Percentiles rank a stretch among this genome's conserved stretches.
These are phyloP conservation scores for Colletotrichum salicis DNA, from an alignment of 2,329 filamentous ascomycete species.

Conservation along the genomic window DNA sequence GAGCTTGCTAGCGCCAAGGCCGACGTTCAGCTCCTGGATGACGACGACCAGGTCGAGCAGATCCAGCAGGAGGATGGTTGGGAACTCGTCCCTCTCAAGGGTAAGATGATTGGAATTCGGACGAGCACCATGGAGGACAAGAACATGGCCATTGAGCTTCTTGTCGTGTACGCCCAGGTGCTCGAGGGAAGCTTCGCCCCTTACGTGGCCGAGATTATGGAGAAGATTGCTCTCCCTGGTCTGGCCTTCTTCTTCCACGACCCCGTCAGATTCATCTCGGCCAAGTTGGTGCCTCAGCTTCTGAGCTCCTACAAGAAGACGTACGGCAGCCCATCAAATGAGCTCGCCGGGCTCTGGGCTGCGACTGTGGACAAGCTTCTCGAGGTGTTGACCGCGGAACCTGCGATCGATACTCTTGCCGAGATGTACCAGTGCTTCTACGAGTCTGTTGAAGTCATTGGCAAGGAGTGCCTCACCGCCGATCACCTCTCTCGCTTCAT, in stretches of 20 bases:
- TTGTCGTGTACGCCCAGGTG: conserved; percentile 96
- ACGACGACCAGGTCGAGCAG: conserved; percentile 92
- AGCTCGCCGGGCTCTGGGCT: conserved; percentile 85
- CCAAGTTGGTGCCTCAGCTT: conserved; percentile 92
- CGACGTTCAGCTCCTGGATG: conserved; percentile 94
- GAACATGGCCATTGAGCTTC: conserved; percentile 98
- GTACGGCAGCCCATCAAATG: conserved; percentile 81
- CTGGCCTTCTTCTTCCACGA: conserved; percentile 99
- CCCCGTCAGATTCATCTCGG: conserved; percentile 92
- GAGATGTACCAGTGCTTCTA: conserved; percentile 99
- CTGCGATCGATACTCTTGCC: conserved; percentile 93
- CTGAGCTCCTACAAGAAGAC: conserved; percentile 94
- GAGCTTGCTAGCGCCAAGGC: conserved; percentile 94
- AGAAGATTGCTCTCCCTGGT: conserved; percentile 93
- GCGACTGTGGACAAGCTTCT: conserved; percentile 89
- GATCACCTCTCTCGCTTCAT: conserved; percentile 90
- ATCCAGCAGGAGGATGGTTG: conserved; percentile 96
- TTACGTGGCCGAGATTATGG: conserved; percentile 93
- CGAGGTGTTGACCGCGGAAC: conserved; percentile 92
- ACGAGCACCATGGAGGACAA: conserved; percentile 98
- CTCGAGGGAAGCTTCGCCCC: conserved; percentile 93
- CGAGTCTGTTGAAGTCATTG: conserved; percentile 94
- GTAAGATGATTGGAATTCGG: conserved; percentile 98
- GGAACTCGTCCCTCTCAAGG: conserved; percentile 96
- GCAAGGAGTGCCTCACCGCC: conserved; percentile 81